These are phyloP conservation scores for Plenodomus biglobosus DNA, from an alignment of 2,329 filamentous ascomycete genomes.

Conservation along the genomic window DNA sequence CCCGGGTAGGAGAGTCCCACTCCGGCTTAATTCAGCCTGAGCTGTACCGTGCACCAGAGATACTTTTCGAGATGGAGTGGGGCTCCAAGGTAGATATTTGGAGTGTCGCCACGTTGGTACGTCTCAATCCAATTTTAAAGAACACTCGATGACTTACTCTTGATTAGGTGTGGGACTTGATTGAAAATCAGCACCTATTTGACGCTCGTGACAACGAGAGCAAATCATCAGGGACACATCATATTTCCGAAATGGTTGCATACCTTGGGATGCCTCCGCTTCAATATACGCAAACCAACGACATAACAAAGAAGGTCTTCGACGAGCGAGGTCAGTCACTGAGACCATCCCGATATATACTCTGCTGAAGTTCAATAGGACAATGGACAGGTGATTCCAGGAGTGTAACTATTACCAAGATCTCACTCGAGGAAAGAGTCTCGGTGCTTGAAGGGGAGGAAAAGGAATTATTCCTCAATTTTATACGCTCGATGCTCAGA, in stretches of 20 bases:
- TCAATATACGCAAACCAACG: conserved; percentile 22
- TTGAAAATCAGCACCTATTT: conserved; percentile 43
- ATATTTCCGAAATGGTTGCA: conserved; percentile 39
- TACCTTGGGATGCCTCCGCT: conserved; percentile 29
- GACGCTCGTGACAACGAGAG: conserved; percentile 25
- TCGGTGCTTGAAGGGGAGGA: conserved; percentile 26
- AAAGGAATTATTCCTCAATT: conserved; percentile 37
- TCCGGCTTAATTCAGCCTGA: conserved; percentile 41
- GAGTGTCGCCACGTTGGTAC: conserved; percentile 44
- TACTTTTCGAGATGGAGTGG: conserved; percentile 45
- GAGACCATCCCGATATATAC: conserved; percentile 12
- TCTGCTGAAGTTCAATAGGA: conserved; percentile 19
- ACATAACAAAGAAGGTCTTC: conserved; percentile 26
- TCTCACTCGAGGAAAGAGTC: conserved; percentile 19
- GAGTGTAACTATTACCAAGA: conserved; percentile 14
- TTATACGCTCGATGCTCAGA: conserved; percentile 41
- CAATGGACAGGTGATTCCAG: conserved; percentile 21
- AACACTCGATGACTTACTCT: conserved; percentile 13
- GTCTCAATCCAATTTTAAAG: conserved; percentile 17
- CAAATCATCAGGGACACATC: conserved; percentile 26
- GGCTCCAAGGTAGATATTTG: conserved; percentile 45
- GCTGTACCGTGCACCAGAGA: conserved; percentile 46
- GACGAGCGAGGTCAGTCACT: conserved; percentile 26
- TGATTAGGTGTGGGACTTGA: conserved; percentile 43
- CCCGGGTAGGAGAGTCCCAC: conserved; percentile 36